Evolutionary conservation across 2,329 filamentous ascomycete species (phyloP).

Genomic region (Penicillium hesseltinei): DNA sequence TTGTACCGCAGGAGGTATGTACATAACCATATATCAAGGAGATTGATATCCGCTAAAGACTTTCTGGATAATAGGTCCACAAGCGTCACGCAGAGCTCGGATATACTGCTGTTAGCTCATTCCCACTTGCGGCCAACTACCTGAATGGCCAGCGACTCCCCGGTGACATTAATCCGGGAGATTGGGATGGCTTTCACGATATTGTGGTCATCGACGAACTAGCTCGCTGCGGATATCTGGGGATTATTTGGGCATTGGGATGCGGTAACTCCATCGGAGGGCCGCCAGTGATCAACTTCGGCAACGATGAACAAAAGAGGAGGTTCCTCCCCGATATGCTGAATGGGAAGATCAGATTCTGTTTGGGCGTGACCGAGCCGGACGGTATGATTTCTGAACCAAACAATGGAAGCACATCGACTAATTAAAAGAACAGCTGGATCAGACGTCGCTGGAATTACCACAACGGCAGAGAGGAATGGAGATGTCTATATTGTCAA

Average conservation of each 20-base stretch:
- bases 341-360: slow-evolving; percentile 57
- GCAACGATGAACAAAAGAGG: slow-evolving; percentile 29
- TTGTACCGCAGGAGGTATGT: slow-evolving; percentile 26
- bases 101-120: slow-evolving; percentile 22
- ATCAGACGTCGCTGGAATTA: slow-evolving; percentile 60
- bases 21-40: too few relatives aligned
- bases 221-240: slow-evolving; percentile 35
- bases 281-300: slow-evolving; percentile 33
- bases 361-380: slow-evolving; percentile 55
- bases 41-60: too few relatives aligned
- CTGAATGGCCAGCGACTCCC: slow-evolving; percentile 25
- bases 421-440: slow-evolving; percentile 36
- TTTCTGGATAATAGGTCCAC: slow-evolving; percentile 8
- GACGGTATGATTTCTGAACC: slow-evolving; percentile 29
- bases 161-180: slow-evolving; percentile 27
- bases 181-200: slow-evolving; percentile 41
- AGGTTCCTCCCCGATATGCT: slow-evolving; percentile 59
- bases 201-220: slow-evolving; percentile 40
- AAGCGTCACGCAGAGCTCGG: slow-evolving; percentile 21
- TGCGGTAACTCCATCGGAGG: slow-evolving; percentile 36
- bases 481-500: slow-evolving; percentile 57
- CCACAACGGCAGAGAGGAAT: slow-evolving; percentile 53
- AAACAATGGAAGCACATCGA: too few relatives aligned
- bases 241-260: slow-evolving; percentile 32
- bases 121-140: slow-evolving; percentile 19